Percentiles rank a stretch among this genome's conserved stretches.
These are phyloP conservation scores for Lagenidium giganteum DNA, from an alignment of 352 stramenopile species.

Conservation along the genomic window DNA sequence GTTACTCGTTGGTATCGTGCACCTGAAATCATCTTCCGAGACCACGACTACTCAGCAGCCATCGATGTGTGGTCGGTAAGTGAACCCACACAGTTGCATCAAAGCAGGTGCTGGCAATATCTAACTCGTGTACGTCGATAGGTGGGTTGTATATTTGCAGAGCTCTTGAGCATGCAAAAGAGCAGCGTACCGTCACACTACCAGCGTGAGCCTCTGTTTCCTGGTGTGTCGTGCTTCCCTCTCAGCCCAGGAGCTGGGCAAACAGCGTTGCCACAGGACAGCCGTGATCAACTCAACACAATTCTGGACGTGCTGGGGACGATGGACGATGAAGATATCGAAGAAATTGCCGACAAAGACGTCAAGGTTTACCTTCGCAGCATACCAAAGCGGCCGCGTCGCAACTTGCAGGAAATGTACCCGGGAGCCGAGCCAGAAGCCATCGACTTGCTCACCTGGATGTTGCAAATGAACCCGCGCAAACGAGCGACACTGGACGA, in stretches of 20 bases:
- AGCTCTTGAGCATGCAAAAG: conserved; percentile 96
- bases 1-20: conserved; percentile 95
- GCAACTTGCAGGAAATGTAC: conserved; percentile 82
- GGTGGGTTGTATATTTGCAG: conserved; percentile 94
- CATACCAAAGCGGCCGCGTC: conserved; percentile 55
- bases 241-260: conserved; percentile 73
- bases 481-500: conserved; percentile 81
- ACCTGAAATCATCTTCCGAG: conserved; percentile 92
- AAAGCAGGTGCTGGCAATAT: background rate
- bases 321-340: conserved; percentile 82
- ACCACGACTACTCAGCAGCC: conserved; percentile 83
- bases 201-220: conserved; percentile 92
- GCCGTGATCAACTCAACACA: conserved; percentile 81
- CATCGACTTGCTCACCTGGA: conserved; percentile 74
- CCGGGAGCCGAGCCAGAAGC: conserved; percentile 74
- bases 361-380: conserved; percentile 81
- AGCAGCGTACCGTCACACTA: conserved; percentile 93
- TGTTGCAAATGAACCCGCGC: conserved; percentile 84
- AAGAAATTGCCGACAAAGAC: conserved; percentile 78
- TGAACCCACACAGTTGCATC: conserved; percentile 14
- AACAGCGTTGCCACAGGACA: conserved; percentile 75
- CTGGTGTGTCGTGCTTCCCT: conserved; percentile 89
- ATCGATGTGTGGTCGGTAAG: conserved; percentile 88
- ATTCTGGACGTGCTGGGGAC: conserved; percentile 86
- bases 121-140: conserved; percentile 19